Evolutionary conservation across 1,284 basidiomycete genomes (phyloP).

Genomic region (Ustilago loliicola): DNA sequence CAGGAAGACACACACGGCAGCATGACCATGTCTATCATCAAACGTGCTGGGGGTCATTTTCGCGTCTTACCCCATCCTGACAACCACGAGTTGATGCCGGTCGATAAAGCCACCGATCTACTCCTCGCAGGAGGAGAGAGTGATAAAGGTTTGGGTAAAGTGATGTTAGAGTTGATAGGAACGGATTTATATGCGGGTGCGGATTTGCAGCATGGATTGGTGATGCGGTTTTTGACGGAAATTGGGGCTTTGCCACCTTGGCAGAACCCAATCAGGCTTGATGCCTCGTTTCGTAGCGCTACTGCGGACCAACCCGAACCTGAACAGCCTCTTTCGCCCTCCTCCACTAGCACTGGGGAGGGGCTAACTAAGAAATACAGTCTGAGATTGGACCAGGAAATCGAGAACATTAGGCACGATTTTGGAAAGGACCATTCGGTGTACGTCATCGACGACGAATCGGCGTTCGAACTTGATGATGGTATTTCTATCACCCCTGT

Average conservation of each 20-base stretch:
- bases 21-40: slow-evolving; percentile 77
- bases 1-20: slow-evolving; percentile 78
- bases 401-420: slow-evolving; percentile 75
- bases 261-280: slow-evolving; percentile 55
- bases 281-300: slow-evolving; percentile 38
- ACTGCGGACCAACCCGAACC: slow-evolving; percentile 29
- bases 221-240: slow-evolving; percentile 47
- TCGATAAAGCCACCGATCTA: slow-evolving; percentile 14
- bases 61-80: slow-evolving; percentile 38
- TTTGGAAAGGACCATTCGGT: slow-evolving; percentile 82
- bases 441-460: slow-evolving; percentile 88
- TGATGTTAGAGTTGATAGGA: slow-evolving; percentile 32
- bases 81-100: background rate
- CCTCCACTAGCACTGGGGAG: background rate
- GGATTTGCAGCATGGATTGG: slow-evolving; percentile 56
- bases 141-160: slow-evolving; percentile 9
- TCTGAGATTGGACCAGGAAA: slow-evolving; percentile 29
- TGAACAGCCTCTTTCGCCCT: background rate
- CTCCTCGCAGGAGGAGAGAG: slow-evolving; percentile 18
- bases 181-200: slow-evolving; percentile 27
- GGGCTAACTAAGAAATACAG: slow-evolving; percentile 21
- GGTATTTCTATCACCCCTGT: slow-evolving; percentile 82
- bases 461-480: slow-evolving; percentile 92
- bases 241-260: slow-evolving; percentile 57
- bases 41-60: slow-evolving; percentile 72